Evolutionary conservation across 1,139 yeast species (phyloP).

Genomic region (Protomyces lactucae-debilis): DNA sequence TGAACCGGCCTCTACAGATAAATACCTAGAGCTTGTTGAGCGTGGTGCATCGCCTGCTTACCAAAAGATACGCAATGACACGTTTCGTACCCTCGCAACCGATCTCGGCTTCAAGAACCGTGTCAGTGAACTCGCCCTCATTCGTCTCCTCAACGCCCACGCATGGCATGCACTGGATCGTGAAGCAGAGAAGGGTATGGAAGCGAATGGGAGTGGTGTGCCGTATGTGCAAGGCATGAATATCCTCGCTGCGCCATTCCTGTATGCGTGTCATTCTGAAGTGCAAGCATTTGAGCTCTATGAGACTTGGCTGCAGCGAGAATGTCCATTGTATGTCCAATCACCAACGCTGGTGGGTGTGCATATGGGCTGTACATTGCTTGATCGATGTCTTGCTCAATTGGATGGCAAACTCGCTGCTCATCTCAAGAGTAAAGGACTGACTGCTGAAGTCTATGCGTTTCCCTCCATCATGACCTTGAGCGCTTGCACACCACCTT

Average conservation of each 20-base stretch:
- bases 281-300: slow-evolving; percentile 79
- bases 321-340: slow-evolving; percentile 72
- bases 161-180: slow-evolving; percentile 49
- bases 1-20: slow-evolving; percentile 50
- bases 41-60: slow-evolving; percentile 56
- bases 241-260: slow-evolving; percentile 77
- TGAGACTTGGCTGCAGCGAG: slow-evolving; percentile 52
- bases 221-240: slow-evolving; percentile 90
- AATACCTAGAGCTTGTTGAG: slow-evolving; percentile 54
- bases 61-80: slow-evolving; percentile 75
- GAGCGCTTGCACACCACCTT: slow-evolving; percentile 86
- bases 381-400: slow-evolving; percentile 64
- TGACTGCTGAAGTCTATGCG: slow-evolving; percentile 80
- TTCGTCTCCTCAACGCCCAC: slow-evolving; percentile 66
- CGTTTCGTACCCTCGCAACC: slow-evolving; percentile 78
- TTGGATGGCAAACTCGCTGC: slow-evolving; percentile 69
- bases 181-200: background rate
- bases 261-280: slow-evolving; percentile 71
- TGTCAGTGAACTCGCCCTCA: slow-evolving; percentile 64
- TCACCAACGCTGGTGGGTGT: slow-evolving; percentile 72
- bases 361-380: slow-evolving; percentile 61
- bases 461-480: slow-evolving; percentile 82
- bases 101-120: slow-evolving; percentile 61
- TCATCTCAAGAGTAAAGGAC: slow-evolving; percentile 56
- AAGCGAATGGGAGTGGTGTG: slow-evolving; percentile 12